These are phyloP conservation scores for Venturia oleaginea DNA, from an alignment of 2,329 filamentous ascomycete species.

Conservation along the genomic window DNA sequence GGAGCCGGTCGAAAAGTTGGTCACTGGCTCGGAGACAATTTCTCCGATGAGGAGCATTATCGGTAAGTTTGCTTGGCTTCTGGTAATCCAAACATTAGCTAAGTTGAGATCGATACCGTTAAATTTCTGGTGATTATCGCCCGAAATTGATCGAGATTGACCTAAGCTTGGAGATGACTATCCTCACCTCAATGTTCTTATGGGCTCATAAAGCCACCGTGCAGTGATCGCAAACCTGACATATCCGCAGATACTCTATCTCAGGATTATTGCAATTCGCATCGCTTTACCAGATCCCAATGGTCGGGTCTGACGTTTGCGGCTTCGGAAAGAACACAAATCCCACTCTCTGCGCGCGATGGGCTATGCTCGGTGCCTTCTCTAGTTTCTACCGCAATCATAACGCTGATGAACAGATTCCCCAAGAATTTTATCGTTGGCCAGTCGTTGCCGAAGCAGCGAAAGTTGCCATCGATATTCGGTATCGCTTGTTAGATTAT, in stretches of 20 bases:
- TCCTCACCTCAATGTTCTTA: no score
- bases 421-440: conserved; percentile 69
- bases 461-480: conserved; percentile 57
- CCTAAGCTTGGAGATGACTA: no score
- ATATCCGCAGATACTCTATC: conserved; percentile 26
- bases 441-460: conserved; percentile 53
- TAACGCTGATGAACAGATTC: conserved; percentile 43
- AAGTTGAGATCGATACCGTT: no score
- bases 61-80: neutral
- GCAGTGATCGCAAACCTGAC: neutral
- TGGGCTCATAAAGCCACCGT: neutral
- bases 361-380: conserved; percentile 65
- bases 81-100: no score
- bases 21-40: conserved; percentile 53
- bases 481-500: conserved; percentile 74
- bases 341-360: conserved; percentile 63
- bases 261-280: conserved; percentile 37
- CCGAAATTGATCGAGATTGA: no score
- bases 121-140: no score
- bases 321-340: conserved; percentile 62
- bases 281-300: conserved; percentile 38
- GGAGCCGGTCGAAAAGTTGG: conserved; percentile 55
- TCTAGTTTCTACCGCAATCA: conserved; percentile 70
- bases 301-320: conserved; percentile 57
- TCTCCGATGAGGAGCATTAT: conserved; percentile 36